Base-by-base conservation (phyloP, 805 yeast genomes). In the Candida bentonensis region DNA sequence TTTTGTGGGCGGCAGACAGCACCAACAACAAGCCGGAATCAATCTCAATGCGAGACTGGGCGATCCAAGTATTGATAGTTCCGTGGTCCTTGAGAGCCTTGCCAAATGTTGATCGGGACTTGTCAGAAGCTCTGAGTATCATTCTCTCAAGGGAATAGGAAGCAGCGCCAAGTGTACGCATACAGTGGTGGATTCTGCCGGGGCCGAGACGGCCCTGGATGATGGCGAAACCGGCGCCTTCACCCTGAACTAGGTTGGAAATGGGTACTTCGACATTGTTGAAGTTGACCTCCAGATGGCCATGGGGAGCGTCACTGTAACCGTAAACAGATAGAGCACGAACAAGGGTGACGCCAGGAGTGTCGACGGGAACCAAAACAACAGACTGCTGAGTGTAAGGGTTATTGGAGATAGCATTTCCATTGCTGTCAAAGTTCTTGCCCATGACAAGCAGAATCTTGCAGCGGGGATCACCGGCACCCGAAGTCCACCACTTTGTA, bases 111-210 rank as follows among this genome's bases (percentile, higher is more conserved):
- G 62, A 50, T 48, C 83, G 63, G 48, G 65, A 61, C 45, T 70
- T 67, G 36, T 79, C 51, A 23, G 48, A 43, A 23, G 53, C 80
- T 51, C 83, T 66, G 48, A 67, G 62, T 22, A 69, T 66, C 43
- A 71, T 68, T 46, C 66, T 62, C 49, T 61, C 49, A 44, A 78
- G 62, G 2, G 79, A 74, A 52, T 67, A 72, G 52, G 75, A 79
- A 4, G 78, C 82, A 34, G 68, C 72, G 3, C 83, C 83, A 49
- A 78, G 65, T 23, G 72, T 58, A 54, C 82, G 64, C 82, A 78
- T 76, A 58, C 82, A 78, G 57, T 78, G 82, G 58, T 77, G 83
- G 50, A 78, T 73, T 55, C 82, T 64, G n/a, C 83, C 82, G 1
- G 82, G 82, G 1, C 82, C 82, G 36, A 78, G 64, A 46, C 82